Base-by-base conservation (phyloP, 305 asterid genomes). In the Solanum hybrid region DNA sequence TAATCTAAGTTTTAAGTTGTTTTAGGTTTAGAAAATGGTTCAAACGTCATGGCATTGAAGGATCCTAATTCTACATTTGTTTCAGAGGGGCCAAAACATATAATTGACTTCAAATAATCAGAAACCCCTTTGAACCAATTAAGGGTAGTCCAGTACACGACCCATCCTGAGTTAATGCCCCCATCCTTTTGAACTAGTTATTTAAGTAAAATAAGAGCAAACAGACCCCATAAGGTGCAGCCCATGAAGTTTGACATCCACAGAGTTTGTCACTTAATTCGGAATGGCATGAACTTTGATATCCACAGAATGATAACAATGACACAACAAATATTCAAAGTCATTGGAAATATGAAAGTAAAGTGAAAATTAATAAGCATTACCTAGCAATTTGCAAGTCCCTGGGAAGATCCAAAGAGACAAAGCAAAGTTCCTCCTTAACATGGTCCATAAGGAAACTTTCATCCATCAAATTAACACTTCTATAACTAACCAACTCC, bases 401-500 rank as follows among this genome's bases (percentile, higher is more conserved):
- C 91, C 97, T 93, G 51, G 93, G 93, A 90, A 94, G 93, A 90
- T 97, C 96, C 90, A 95, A 92, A 77, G 99, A 97, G 79, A 97
- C 99, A 71, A 96, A 96, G 93, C 99, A 94, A 60, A 60, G 71
- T 60, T 60, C 71, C 71, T 60, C 71, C 26, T 60, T 60, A 60
- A 60, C 71, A 20, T 97, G 96, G 89, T 97, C 99, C 92, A 97
- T 95, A 76, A 95, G 91, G 88, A 96, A 96, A 90, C 95, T 96
- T 92, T 97, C 98, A 87, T 97, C 99, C 99, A 96, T 97, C 87
- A 97, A 96, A 93, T 97, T 97, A 77, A 97, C 98, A 91, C 98
- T 96, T 90, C 98, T 92, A 78, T 96, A 97, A 91, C 99, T 97
- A 36, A 97, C 98, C 91, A 97, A 88, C 93, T 96, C 99, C 93